phyloP scores from a whole-genome alignment of 164 flowering plant species.

The Warburgia ugandensis region DNA sequence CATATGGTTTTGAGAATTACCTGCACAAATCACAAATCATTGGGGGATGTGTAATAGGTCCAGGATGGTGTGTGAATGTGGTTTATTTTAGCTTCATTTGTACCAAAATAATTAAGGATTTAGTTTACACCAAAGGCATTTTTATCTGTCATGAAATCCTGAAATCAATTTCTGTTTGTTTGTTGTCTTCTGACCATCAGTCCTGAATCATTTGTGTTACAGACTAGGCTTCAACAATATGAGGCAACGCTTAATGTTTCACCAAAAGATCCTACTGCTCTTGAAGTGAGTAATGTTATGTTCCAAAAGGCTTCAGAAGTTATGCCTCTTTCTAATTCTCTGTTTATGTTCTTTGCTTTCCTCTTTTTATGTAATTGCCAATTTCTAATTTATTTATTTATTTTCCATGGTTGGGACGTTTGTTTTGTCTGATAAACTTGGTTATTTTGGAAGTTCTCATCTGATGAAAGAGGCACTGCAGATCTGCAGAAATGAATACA shows the following conservation, averaged over 20 bases:
- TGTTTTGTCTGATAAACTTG: too few relatives aligned
- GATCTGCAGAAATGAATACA: too few relatives aligned
- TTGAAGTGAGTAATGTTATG: slow-evolving; percentile 60
- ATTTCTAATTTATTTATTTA: not conserved
- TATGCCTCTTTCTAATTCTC: not conserved
- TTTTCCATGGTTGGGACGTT: not conserved
- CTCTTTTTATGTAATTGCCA: not conserved
- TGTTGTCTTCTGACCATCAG: not conserved
- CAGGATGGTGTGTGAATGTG: too few relatives aligned
- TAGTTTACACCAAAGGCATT: too few relatives aligned
- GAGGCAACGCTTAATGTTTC: slow-evolving; percentile 52
- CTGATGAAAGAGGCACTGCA: too few relatives aligned
- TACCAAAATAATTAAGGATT: too few relatives aligned
- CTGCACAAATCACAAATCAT: too few relatives aligned
- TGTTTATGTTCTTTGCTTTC: not conserved
- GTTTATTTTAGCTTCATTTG: too few relatives aligned
- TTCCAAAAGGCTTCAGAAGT: too few relatives aligned
- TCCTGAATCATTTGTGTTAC: slow-evolving; percentile 13
- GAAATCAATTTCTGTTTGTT: not conserved
- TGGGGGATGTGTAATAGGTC: too few relatives aligned
- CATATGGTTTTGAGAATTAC: too few relatives aligned
- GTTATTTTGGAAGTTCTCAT: too few relatives aligned
- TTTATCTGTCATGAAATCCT: not conserved
- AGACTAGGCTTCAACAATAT: slow-evolving; percentile 68
- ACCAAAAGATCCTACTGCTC: slow-evolving; percentile 70